Evolutionary conservation across 495 filamentous ascomycete species (phyloP).

Genomic region (Haplographium delicatum): DNA sequence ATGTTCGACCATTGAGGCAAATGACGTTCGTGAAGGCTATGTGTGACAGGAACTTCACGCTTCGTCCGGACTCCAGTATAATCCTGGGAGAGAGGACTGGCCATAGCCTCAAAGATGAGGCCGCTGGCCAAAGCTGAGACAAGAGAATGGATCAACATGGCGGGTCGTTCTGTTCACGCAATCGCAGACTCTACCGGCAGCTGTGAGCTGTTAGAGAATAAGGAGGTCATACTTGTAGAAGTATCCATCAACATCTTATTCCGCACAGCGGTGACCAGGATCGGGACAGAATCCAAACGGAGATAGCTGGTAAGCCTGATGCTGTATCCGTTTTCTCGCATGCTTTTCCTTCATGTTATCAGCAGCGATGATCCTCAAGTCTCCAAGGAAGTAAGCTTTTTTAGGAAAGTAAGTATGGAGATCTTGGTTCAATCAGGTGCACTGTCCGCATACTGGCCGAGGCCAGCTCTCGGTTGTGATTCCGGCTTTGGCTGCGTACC

Average conservation of each 20-base stretch:
- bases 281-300: neutral
- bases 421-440: too few relatives aligned
- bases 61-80: slow-evolving; percentile 5
- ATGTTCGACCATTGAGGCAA: slow-evolving; percentile 24
- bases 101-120: slow-evolving; percentile 20
- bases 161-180: slow-evolving; percentile 3
- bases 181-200: neutral
- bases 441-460: too few relatives aligned
- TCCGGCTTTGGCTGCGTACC: too few relatives aligned
- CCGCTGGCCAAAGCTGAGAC: slow-evolving; percentile 23
- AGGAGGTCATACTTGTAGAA: neutral
- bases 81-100: slow-evolving; percentile 19
- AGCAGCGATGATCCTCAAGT: neutral
- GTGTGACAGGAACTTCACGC: slow-evolving; percentile 26
- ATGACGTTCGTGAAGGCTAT: slow-evolving; percentile 32
- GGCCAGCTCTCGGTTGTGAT: too few relatives aligned
- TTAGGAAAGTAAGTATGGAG: neutral
- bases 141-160: slow-evolving; percentile 26
- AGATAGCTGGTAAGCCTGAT: neutral
- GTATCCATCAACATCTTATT: neutral
- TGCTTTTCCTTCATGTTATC: neutral
- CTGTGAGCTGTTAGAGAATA: neutral
- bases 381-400: neutral
- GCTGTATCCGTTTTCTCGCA: neutral
- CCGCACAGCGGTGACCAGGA: neutral